A percentile compares a stretch with the other conserved stretches of the same genome.
These are phyloP conservation scores for Vicia villosa DNA, from an alignment of 306 rosid species.

Conservation along the genomic window DNA sequence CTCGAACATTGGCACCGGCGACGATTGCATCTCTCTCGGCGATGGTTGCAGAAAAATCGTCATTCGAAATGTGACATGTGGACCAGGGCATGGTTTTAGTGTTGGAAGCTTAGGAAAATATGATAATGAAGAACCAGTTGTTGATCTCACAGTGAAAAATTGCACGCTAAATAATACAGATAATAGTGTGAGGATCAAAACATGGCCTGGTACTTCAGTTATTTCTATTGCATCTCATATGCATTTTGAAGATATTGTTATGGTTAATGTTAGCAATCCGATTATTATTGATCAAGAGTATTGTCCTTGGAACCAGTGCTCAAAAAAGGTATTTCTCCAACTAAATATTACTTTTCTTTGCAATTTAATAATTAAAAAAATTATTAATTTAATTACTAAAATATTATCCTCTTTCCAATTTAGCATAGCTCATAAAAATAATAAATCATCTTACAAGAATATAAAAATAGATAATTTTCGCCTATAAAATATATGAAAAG, in stretches of 20 bases:
- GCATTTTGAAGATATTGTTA: not conserved
- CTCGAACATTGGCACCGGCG: not conserved
- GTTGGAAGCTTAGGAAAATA: not conserved
- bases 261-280: not conserved
- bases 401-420: too few species aligned
- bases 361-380: too few species aligned
- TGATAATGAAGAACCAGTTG: not conserved
- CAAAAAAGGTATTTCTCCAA: not conserved
- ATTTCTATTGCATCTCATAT: not conserved
- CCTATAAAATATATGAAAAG: too few species aligned
- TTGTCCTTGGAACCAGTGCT: not conserved
- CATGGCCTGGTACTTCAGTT: not conserved
- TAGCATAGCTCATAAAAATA: too few species aligned
- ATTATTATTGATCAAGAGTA: not conserved
- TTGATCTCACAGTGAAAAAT: not conserved
- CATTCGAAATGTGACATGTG: not conserved
- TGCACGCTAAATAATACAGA: not conserved
- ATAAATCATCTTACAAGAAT: too few species aligned
- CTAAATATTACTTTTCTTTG: not conserved
- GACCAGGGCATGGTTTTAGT: not conserved
- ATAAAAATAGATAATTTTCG: too few species aligned
- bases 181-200: not conserved
- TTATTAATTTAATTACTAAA: not conserved
- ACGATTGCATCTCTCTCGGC: not conserved
- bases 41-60: not conserved